These are phyloP conservation scores for Aspergillus intermedius DNA, from an alignment of 2,329 filamentous ascomycete genomes.

Conservation along the genomic window DNA sequence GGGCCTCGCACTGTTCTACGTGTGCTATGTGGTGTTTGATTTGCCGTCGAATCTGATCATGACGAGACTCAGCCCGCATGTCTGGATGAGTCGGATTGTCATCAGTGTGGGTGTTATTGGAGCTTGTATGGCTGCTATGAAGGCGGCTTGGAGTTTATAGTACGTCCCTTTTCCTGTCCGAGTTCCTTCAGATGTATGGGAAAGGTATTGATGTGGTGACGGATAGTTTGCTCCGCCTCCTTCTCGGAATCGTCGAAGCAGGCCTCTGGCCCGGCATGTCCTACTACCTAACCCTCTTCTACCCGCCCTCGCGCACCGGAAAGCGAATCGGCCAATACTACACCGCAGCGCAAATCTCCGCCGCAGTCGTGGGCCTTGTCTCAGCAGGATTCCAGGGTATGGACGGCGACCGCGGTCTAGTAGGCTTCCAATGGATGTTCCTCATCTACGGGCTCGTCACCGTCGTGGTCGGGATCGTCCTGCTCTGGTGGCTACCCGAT, in stretches of 20 bases:
- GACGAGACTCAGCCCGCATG: constrained; percentile 73
- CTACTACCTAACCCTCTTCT: constrained; percentile 87
- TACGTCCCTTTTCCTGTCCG: constrained; percentile 30
- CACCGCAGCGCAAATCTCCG: constrained; percentile 80
- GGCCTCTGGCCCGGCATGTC: constrained; percentile 96
- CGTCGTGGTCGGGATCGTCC: constrained; percentile 61
- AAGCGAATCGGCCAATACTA: constrained; percentile 88
- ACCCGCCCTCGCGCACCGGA: constrained; percentile 76
- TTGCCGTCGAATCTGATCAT: constrained; percentile 83
- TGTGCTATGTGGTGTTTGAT: constrained; percentile 86
- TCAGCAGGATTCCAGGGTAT: constrained; percentile 89
- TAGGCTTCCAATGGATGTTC: constrained; percentile 69
- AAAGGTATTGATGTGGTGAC: background rate
- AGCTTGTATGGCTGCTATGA: constrained; percentile 73
- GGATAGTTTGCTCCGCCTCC: constrained; percentile 63
- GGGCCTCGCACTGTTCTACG: constrained; percentile 81
- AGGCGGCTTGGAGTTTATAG: constrained; percentile 78
- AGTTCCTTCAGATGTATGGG: background rate
- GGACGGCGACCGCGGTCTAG: constrained; percentile 68
- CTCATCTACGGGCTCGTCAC: constrained; percentile 74
- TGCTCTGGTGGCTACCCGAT: constrained; percentile 89
- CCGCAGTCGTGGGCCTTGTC: constrained; percentile 80
- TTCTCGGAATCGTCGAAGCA: constrained; percentile 80
- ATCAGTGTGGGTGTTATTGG: constrained; percentile 80
- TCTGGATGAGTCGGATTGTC: constrained; percentile 91